phyloP scores from a whole-genome alignment of 495 filamentous ascomycete genomes.

The Letharia lupina region DNA sequence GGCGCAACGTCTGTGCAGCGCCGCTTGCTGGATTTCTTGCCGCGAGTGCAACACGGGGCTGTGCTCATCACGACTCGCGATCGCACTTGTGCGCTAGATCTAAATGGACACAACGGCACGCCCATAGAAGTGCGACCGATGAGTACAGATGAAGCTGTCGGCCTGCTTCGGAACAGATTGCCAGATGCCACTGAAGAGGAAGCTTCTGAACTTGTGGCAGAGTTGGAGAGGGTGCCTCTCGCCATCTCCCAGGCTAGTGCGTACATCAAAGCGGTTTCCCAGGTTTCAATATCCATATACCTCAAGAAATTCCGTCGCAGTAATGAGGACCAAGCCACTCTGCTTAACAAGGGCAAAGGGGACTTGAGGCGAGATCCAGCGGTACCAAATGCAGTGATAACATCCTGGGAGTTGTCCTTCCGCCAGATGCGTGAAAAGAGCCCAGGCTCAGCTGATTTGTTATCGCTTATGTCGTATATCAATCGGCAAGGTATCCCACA shows the following conservation, averaged over 20 bases:
- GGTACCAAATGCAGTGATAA: slow-evolving; percentile 31
- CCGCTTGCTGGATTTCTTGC: slow-evolving; percentile 24
- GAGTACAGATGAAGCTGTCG: background rate
- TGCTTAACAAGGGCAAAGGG: slow-evolving; percentile 15
- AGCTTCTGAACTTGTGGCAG: slow-evolving; percentile 11
- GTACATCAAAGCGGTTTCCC: slow-evolving; percentile 23
- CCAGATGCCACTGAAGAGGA: slow-evolving; percentile 2
- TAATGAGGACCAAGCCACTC: slow-evolving; percentile 8
- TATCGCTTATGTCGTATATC: slow-evolving; percentile 38
- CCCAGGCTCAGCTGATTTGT: slow-evolving; percentile 29
- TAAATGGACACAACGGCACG: slow-evolving; percentile 7
- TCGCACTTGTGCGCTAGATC: slow-evolving; percentile 10
- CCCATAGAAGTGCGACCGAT: slow-evolving; percentile 15
- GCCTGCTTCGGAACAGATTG: slow-evolving; percentile 9
- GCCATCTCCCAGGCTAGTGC: slow-evolving; percentile 27
- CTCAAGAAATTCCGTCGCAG: slow-evolving; percentile 14
- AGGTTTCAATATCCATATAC: slow-evolving; percentile 21
- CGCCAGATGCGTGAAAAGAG: slow-evolving; percentile 30
- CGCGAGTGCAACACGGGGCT: slow-evolving; percentile 23
- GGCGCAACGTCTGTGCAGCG: background rate
- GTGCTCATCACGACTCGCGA: slow-evolving; percentile 30
- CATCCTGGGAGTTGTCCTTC: slow-evolving; percentile 42
- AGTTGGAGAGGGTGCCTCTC: slow-evolving; percentile 24
- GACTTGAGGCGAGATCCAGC: slow-evolving; percentile 28
- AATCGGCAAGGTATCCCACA: slow-evolving; percentile 35